Base-by-base conservation (phyloP, 2,329 filamentous ascomycete genomes). In the Cyanodermella asteris region DNA sequence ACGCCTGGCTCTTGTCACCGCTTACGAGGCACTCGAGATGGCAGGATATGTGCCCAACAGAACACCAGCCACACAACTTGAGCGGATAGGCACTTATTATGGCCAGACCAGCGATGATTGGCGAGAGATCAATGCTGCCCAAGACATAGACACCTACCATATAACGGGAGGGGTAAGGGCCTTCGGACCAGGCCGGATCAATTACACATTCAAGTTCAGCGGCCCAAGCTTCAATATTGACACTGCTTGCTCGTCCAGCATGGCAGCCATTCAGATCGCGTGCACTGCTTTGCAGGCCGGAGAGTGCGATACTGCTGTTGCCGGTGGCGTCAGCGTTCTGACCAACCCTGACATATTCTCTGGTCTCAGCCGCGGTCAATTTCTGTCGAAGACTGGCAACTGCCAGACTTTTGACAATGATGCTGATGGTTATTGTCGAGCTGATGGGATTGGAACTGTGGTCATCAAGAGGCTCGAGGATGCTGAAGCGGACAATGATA, bases 1-100 rank as follows among this genome's bases (percentile, higher is more conserved):
- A 43, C 63, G 77, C 37, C 57, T 82, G 35, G 72, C 73, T 3
- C 51, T 87, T 13, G 64, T 71, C 6, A 80, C 75, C 3, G 74
- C 74, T 0, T 84, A 80, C 37, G 76, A 84, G 41, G 76, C 77
- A 1, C 56, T 87, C 23, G 77, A 87, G 44, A 76, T 76, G 66
- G 70, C 71, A 16, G 76, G 76, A 1, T 75, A 77, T 38, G 68
- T 78, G 5, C 68, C 72, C 1, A 73, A 76, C 45, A 56, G 72
- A 25, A 75, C 71, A 0, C 61, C 71, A 0, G 72, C 71, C 0
- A 75, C 69, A 2, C 61, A 64, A 38, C 49, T 62, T 9, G 54
- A 67, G 42, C 56, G 65, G 3, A 67, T 80, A 24, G 74, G 72
- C 17, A 72, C 70, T 0, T 80, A 74, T 41, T 78, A 76, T 37